Percentiles rank a stretch among this genome's conserved stretches.
Evolutionary conservation across 345 rosid genomes (phyloP).

Genomic region (Capsella bursapastoris): DNA sequence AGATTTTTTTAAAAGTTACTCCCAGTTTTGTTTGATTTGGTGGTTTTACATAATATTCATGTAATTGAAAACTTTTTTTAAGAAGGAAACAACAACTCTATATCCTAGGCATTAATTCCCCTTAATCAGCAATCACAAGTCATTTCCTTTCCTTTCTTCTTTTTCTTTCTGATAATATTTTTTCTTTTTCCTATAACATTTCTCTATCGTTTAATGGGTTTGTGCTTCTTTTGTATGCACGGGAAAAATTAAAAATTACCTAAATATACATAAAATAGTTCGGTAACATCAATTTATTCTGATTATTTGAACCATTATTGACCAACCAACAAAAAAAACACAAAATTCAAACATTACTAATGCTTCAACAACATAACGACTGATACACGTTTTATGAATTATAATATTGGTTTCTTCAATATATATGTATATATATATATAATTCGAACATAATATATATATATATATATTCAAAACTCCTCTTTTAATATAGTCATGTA

Average conservation of each 20-base stretch:
- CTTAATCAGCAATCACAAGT: neutral
- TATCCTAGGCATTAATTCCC: neutral
- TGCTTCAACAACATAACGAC: neutral
- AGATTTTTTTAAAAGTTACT: neutral
- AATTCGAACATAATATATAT: too few species aligned
- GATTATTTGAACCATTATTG: neutral
- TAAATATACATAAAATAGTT: conserved; percentile 4
- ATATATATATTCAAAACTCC: too few species aligned
- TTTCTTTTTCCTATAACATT: conserved; percentile 1
- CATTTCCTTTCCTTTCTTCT: neutral
- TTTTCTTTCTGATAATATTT: neutral
- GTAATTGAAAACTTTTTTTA: neutral
- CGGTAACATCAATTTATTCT: neutral
- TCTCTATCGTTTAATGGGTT: neutral
- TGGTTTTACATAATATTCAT: neutral
- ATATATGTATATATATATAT: too few species aligned
- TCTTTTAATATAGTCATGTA: too few species aligned
- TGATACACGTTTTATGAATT: neutral
- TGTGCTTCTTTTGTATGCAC: conserved; percentile 2
- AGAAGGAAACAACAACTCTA: neutral
- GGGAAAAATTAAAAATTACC: neutral
- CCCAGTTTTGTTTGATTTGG: neutral
- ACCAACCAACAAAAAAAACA: neutral
- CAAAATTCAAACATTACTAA: neutral
- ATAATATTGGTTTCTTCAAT: too few species aligned